These are phyloP conservation scores for Pisolithus microcarpus DNA, from an alignment of 768 basidiomycete genomes.

Conservation along the genomic window DNA sequence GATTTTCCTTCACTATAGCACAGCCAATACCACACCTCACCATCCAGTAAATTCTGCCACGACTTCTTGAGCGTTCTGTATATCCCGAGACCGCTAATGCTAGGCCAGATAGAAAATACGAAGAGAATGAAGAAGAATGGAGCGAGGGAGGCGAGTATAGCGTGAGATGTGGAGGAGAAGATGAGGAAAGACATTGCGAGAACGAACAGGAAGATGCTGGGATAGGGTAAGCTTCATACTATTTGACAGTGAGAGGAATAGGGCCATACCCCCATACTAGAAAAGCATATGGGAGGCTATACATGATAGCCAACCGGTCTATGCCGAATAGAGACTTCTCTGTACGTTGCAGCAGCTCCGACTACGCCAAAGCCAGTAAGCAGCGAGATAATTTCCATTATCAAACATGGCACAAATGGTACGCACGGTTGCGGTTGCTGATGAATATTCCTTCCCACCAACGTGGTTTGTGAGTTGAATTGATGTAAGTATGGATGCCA, in stretches of 20 bases:
- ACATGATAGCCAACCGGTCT: slow-evolving; percentile 40
- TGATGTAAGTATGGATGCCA: slow-evolving; percentile 7
- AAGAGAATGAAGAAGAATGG: neutral
- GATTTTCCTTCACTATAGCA: no score
- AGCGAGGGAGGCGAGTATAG: neutral
- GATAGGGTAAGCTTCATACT: neutral
- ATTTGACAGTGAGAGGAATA: neutral
- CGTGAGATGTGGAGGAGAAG: neutral
- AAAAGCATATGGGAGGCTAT: slow-evolving; percentile 43
- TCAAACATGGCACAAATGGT: neutral
- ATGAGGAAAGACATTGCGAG: slow-evolving; percentile 4
- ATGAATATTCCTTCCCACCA: slow-evolving; percentile 30
- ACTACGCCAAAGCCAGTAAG: neutral
- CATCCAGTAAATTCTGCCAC: neutral
- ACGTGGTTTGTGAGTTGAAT: slow-evolving; percentile 13
- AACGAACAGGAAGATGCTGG: slow-evolving; percentile 7
- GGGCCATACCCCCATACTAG: slow-evolving; percentile 47
- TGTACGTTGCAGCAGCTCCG: slow-evolving; percentile 4
- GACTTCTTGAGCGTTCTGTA: neutral
- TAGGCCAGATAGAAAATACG: neutral
- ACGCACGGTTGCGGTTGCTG: slow-evolving; percentile 34
- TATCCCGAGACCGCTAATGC: neutral
- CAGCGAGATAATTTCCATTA: neutral
- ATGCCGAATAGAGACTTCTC: slow-evolving; percentile 24
- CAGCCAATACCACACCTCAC: neutral